Conservation (phyloP, 331 rosid genomes). For the Cucumis variabilis region DNA sequence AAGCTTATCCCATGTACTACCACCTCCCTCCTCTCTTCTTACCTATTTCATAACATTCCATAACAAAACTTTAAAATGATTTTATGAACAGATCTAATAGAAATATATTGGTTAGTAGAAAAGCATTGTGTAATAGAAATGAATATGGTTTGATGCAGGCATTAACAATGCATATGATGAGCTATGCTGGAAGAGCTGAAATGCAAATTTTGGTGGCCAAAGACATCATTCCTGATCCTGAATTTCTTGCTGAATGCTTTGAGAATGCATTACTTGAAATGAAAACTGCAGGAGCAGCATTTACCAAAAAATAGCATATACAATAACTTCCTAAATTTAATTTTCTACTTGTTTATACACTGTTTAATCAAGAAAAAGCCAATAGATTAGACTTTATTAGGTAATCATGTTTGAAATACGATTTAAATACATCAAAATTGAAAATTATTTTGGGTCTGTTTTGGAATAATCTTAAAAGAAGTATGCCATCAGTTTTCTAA, state of each 20-base stretch:
- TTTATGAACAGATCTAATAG: too few relatives aligned
- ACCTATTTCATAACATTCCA: background rate
- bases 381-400: background rate
- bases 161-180: slow-evolving; percentile 79
- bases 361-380: background rate
- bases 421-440: too few relatives aligned
- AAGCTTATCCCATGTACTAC: slow-evolving; percentile 77
- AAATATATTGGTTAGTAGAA: too few relatives aligned
- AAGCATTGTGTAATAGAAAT: background rate
- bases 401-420: too few relatives aligned
- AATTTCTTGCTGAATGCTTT: slow-evolving; percentile 81
- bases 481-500: too few relatives aligned
- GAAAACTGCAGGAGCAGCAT: slow-evolving; percentile 57
- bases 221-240: slow-evolving; percentile 87
- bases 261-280: slow-evolving; percentile 82
- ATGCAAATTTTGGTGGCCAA: slow-evolving; percentile 96
- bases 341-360: background rate
- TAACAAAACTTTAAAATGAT: too few relatives aligned
- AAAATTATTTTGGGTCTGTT: too few relatives aligned
- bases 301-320: background rate
- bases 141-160: slow-evolving; percentile 54
- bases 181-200: slow-evolving; percentile 89
- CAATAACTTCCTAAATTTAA: too few relatives aligned
- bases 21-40: background rate
- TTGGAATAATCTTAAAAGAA: too few relatives aligned